These are phyloP conservation scores for Tetradesmus obliquus DNA, from an alignment of 139 green algal species.

Conservation along the genomic window DNA sequence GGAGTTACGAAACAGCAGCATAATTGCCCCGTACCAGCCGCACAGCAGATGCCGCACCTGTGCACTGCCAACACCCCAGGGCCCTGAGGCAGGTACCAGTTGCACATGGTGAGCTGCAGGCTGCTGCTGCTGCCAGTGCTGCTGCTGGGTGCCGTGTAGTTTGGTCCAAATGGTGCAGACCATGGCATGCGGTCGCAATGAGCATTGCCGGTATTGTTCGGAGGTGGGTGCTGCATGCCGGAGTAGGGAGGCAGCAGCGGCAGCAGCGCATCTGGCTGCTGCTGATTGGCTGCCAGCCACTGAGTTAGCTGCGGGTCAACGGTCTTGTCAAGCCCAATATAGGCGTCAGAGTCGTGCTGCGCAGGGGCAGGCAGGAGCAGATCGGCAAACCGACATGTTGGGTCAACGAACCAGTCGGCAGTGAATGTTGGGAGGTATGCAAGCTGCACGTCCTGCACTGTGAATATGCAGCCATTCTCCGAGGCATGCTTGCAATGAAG, in stretches of 20 bases:
- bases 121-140: neutral
- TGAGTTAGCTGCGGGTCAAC: conserved; percentile 16
- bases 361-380: neutral
- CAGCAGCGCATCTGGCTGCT: neutral
- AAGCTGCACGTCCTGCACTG: no score
- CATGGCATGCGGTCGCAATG: conserved; percentile 32
- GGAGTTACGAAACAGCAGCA: neutral
- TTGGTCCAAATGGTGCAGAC: conserved; percentile 18
- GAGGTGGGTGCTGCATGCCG: conserved; percentile 39
- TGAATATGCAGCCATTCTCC: no score
- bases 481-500: no score
- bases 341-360: conserved; percentile 27
- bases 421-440: no score
- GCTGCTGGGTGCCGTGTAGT: conserved; percentile 14
- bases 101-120: conserved; percentile 46
- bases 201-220: conserved; percentile 5
- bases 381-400: neutral
- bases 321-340: conserved; percentile 35
- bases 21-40: no score
- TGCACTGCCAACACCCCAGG: conserved; percentile 32
- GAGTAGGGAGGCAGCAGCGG: neutral
- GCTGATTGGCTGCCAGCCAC: neutral
- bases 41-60: neutral
- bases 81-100: conserved; percentile 49
- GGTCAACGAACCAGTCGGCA: neutral